Conservation (phyloP, 75 land plant species). For the Picea sitchensis region DNA sequence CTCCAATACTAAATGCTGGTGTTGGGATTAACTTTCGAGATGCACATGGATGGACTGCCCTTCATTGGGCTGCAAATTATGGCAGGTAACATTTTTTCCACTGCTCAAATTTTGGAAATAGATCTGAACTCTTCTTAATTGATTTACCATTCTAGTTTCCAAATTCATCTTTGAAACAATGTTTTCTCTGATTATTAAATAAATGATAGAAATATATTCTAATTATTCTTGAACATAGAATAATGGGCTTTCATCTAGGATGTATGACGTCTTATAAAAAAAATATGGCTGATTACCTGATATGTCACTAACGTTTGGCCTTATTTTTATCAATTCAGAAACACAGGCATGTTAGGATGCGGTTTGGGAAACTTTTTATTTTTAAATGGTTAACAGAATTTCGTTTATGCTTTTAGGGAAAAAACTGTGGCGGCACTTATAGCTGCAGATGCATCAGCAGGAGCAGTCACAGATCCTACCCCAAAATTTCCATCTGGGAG, state of each 20-base stretch:
- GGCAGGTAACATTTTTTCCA: conserved; percentile 50
- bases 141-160: neutral
- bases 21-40: conserved; percentile 92
- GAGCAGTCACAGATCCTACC: conserved; percentile 90
- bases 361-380: neutral
- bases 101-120: neutral
- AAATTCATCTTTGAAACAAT: neutral
- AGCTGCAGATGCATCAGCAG: conserved; percentile 81
- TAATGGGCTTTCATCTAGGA: neutral
- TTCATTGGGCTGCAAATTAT: conserved; percentile 98
- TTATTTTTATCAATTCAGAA: neutral
- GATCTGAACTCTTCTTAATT: neutral
- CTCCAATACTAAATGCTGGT: conserved; percentile 60
- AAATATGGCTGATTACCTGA: neutral
- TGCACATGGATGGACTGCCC: conserved; percentile 92
- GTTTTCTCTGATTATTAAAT: neutral
- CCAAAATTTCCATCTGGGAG: conserved; percentile 65
- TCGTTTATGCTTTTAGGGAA: conserved; percentile 46
- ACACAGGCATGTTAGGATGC: conserved; percentile 4
- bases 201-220: neutral
- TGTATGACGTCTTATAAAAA: neutral
- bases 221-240: neutral
- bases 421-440: conserved; percentile 78
- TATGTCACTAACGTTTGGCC: neutral
- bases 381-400: neutral